Evolutionary conservation across 306 rosid species (phyloP), one percentile per base, ranked within the genome.

Genomic region (Dryas drummondii): DNA sequence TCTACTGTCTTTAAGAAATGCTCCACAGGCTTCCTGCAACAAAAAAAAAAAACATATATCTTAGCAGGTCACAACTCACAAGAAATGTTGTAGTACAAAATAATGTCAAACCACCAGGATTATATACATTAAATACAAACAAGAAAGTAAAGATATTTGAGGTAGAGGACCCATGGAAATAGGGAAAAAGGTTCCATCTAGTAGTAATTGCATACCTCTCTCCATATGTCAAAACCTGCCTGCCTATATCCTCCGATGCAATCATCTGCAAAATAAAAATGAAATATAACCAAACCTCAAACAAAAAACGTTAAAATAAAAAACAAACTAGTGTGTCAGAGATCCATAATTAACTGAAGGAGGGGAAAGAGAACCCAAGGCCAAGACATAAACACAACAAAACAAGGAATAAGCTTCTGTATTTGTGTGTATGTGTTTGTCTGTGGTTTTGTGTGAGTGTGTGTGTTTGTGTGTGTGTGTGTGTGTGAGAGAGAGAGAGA

Each of bases 151-250:
- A 48, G 32, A 9, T 26, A 10, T 63, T 45, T 53, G 37, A 52
- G 41, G 65, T 46, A 72, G 47, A 46, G 41, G 27, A 45, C 47
- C 32, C 14, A 66, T 5, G 37, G 12, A 6, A 1, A 70, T 26
- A 40, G 32, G n/a, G 14, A 27, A 47, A 59, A 16, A 7, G 6
- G 17, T 13, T 32, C 45, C 41, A 59, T 32, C 62, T 32, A 32
- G 37, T 17, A 60, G 51, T 68, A 85, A 66, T 73, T 10, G 68
- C 65, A 41, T 84, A 96, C 99, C 99, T 96, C 80, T 90, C 92
- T 79, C 99, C 97, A 5, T 90, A 92, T 41, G 99, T 96, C 90
- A 92, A 88, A 86, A 96, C 79, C 86, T 96, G 99, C 77, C 99
- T 87, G 27, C 99, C 99, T 4, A 96, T 90, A 80, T 96, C 99